Base-by-base conservation (phyloP, 768 basidiomycete species). In the Hemileccinum rubropunctum region DNA sequence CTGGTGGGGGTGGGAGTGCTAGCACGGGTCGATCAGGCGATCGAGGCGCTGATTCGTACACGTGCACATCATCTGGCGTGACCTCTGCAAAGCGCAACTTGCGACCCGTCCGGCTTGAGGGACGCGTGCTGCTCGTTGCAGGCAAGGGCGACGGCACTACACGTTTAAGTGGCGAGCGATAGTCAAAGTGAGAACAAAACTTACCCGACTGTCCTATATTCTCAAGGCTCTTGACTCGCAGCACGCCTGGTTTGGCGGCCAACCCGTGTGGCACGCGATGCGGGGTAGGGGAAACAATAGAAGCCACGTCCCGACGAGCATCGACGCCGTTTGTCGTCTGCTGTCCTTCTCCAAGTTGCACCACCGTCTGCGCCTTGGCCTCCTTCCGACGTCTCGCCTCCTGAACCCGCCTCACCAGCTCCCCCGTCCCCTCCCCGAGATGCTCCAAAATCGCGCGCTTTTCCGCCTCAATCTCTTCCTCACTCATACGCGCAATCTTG, bases 11-110 rank as follows among this genome's bases (percentile, higher is more conserved):
- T 5, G 81, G 83, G 2, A 88, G 72, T 0, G 88, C 82, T 1
- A 89, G 69, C 0, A 68, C 45, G 2, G 70, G 61, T 51, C 75
- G 78, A 52, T 76, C 79, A n/a, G 90, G 90, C 3, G 91, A 90
- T 2, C 85, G 72, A 4, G 88, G 90, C 2, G 81, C 84, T 13
- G 89, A 91, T 58, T 90, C 86, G 59, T 92, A 92, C 1, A 92
- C 84, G 65, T 89, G 77, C 2, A 92, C 81, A 60, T 91, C 86
- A n/a, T 78, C 68, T 0, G 87, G 81, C 1, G 77, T 80, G 14
- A 90, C 72, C 34, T 91, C 83, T 28, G 88, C 86, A 59, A 93
- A 93, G 15, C 90, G 82, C 27, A 91, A 67, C 55, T 70, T 81
- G 13, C 84, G 71, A 42, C 72, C 60, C 1, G 76, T 54, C 68